phyloP scores from a whole-genome alignment of 495 filamentous ascomycete genomes.

The Aspergillus diversus region DNA sequence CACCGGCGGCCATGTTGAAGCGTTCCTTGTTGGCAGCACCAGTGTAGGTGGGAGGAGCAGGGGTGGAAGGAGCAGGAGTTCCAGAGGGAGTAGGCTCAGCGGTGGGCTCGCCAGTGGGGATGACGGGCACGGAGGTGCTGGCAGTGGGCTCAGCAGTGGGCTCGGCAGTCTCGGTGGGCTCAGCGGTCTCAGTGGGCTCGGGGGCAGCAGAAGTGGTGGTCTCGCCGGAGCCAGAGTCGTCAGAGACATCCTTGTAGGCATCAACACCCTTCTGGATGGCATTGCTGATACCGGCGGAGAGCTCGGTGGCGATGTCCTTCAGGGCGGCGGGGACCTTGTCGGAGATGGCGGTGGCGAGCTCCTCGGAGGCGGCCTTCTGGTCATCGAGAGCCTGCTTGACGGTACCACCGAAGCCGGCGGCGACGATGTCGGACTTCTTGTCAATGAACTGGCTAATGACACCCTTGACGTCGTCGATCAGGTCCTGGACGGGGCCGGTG shows the following conservation, averaged over 20 bases:
- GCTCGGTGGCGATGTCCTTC: slow-evolving; percentile 28
- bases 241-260: slow-evolving; percentile 25
- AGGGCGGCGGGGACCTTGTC: slow-evolving; percentile 37
- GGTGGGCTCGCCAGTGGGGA: slow-evolving; percentile 7
- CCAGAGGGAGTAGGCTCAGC: slow-evolving; percentile 8
- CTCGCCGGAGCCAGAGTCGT: neutral
- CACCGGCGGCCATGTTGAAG: slow-evolving; percentile 32
- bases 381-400: slow-evolving; percentile 31
- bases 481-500: slow-evolving; percentile 35
- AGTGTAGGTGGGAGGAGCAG: slow-evolving; percentile 32
- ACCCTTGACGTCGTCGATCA: slow-evolving; percentile 34
- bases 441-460: slow-evolving; percentile 34
- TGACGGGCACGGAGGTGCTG: slow-evolving; percentile 22
- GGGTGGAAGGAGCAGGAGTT: slow-evolving; percentile 17
- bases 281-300: slow-evolving; percentile 37
- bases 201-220: slow-evolving; percentile 13
- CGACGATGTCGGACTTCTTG: slow-evolving; percentile 41
- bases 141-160: slow-evolving; percentile 17
- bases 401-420: slow-evolving; percentile 32
- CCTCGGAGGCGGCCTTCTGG: slow-evolving; percentile 36
- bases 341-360: slow-evolving; percentile 36
- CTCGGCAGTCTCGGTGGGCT: slow-evolving; percentile 6
- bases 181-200: slow-evolving; percentile 15
- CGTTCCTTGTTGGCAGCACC: slow-evolving; percentile 37
- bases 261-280: slow-evolving; percentile 37